phyloP scores from a whole-genome alignment of 1,284 basidiomycete species.

The Vanrija pseudolonga region DNA sequence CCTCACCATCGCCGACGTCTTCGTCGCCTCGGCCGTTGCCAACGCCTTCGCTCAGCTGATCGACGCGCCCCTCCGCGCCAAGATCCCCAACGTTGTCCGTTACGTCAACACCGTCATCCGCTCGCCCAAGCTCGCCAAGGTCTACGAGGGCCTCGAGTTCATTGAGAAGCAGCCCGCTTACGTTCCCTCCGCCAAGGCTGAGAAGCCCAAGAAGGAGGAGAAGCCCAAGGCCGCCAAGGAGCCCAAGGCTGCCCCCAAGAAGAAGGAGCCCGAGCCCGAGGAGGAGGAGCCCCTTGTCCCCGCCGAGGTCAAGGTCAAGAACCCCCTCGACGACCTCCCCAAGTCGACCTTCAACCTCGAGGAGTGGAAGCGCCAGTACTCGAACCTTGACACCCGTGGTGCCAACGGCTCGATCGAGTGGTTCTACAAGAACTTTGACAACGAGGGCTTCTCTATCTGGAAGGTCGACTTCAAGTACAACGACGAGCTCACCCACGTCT shows the following conservation, averaged over 20 bases:
- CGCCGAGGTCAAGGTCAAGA: slow-evolving; percentile 76
- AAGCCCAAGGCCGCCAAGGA: slow-evolving; percentile 53
- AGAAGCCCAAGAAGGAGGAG: slow-evolving; percentile 59
- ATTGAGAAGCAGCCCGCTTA: slow-evolving; percentile 69
- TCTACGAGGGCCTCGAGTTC: slow-evolving; percentile 59
- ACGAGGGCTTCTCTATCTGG: slow-evolving; percentile 87
- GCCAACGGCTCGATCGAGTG: slow-evolving; percentile 67
- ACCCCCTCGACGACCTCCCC: slow-evolving; percentile 87
- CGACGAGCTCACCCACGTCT: slow-evolving; percentile 83
- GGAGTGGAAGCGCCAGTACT: slow-evolving; percentile 97
- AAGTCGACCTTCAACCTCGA: slow-evolving; percentile 92
- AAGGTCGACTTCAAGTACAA: slow-evolving; percentile 94
- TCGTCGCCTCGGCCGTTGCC: slow-evolving; percentile 60
- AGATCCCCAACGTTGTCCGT: slow-evolving; percentile 74
- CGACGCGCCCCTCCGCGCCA: slow-evolving; percentile 63
- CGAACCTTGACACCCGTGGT: slow-evolving; percentile 90
- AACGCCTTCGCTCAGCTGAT: slow-evolving; percentile 54
- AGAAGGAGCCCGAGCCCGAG: slow-evolving; percentile 57
- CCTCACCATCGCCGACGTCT: slow-evolving; percentile 87
- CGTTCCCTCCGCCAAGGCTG: slow-evolving; percentile 68
- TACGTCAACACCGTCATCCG: slow-evolving; percentile 73
- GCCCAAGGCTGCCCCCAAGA: slow-evolving; percentile 59
- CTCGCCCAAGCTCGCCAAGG: slow-evolving; percentile 67
- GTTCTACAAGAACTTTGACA: slow-evolving; percentile 91
- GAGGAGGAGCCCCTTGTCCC: slow-evolving; percentile 61